Percentiles rank a stretch among this genome's conserved stretches.
Conservation (phyloP, 352 stramenopile genomes). For the Phytopythium delawarense region DNA sequence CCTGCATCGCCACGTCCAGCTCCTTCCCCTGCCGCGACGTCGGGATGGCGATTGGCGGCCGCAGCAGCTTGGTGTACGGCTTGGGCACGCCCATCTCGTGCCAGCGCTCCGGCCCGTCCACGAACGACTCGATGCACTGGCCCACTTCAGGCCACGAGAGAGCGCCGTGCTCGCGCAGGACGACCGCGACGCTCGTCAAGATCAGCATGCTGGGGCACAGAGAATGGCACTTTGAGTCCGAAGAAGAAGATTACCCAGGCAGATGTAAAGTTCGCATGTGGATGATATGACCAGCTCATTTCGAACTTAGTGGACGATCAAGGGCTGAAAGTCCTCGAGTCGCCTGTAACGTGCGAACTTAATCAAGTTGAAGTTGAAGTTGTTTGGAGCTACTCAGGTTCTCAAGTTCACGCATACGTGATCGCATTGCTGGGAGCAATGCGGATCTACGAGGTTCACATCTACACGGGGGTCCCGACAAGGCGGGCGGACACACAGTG, state of each 20-base stretch:
- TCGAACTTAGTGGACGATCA: neutral
- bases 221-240: neutral
- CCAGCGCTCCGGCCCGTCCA: conserved; percentile 2
- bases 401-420: neutral
- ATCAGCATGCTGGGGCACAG: neutral
- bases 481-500: too few relatives aligned
- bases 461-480: neutral
- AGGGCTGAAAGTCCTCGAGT: neutral
- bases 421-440: neutral
- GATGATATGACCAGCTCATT: neutral
- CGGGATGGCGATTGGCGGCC: neutral
- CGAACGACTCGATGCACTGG: conserved; percentile 3
- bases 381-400: neutral
- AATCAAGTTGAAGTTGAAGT: neutral
- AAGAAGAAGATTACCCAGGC: neutral
- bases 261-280: neutral
- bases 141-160: neutral
- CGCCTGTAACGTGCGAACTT: neutral
- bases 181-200: conserved; percentile 1
- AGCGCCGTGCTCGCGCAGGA: neutral
- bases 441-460: neutral
- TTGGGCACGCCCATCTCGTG: neutral
- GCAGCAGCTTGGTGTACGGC: neutral
- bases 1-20: conserved; percentile 13
- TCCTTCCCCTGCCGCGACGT: neutral